These are phyloP conservation scores for Parafenestella ontariensis DNA, from an alignment of 2,329 filamentous ascomycete genomes.

Conservation along the genomic window DNA sequence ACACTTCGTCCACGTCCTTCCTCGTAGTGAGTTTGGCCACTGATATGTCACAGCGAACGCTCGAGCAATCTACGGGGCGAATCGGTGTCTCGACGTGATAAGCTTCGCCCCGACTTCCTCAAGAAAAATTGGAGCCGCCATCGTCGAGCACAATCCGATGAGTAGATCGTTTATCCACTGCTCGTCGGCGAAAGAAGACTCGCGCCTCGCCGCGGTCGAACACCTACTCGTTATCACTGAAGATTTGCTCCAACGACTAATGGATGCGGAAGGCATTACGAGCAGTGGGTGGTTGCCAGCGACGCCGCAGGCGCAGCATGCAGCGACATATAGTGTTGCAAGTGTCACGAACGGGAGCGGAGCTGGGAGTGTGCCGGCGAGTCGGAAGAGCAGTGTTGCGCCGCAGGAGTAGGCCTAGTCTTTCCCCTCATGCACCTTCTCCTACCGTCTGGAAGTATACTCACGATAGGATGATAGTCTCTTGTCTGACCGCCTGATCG, in stretches of 20 bases:
- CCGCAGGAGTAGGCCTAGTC: conserved; percentile 36
- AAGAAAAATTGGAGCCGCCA: conserved; percentile 44
- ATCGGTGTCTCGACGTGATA: conserved; percentile 46
- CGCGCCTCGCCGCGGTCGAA: conserved; percentile 40
- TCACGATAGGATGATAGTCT: conserved; percentile 1
- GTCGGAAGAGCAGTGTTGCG: conserved; percentile 35
- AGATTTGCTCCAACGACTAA: conserved; percentile 40
- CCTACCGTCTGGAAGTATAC: background rate
- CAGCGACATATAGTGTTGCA: conserved; percentile 27
- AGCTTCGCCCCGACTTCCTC: conserved; percentile 44
- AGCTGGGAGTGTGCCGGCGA: conserved; percentile 24
- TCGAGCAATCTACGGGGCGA: conserved; percentile 44
- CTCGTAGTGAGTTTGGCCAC: background rate
- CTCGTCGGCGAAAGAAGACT: conserved; percentile 40
- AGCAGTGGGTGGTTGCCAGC: conserved; percentile 46
- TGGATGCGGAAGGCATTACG: conserved; percentile 43
- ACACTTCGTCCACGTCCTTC: background rate
- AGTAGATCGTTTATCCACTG: conserved; percentile 47
- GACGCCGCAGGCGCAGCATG: conserved; percentile 40
- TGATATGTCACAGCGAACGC: conserved; percentile 37
- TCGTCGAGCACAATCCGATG: conserved; percentile 46
- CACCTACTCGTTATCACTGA: conserved; percentile 48
- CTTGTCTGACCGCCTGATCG: conserved; percentile 7
- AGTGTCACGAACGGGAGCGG: conserved; percentile 29
- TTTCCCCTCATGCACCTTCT: too few relatives aligned